Evolutionary conservation across 2,329 filamentous ascomycete genomes (phyloP).

Genomic region (Tolypocladium endophyticum): DNA sequence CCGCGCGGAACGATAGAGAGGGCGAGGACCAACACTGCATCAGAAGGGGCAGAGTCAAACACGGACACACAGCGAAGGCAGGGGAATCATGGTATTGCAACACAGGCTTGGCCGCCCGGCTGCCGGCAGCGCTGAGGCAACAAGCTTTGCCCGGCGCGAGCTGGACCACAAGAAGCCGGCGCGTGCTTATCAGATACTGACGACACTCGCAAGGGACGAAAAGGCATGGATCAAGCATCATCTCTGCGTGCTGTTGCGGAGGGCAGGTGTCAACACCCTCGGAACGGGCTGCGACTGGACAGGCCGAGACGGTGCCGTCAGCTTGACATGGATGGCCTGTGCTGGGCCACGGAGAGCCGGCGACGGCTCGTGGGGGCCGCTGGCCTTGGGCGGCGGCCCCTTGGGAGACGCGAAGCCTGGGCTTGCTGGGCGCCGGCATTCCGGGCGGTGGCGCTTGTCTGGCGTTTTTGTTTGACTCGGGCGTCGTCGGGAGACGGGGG

Average conservation of each 20-base stretch:
- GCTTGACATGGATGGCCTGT: not conserved
- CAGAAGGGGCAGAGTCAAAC: not conserved
- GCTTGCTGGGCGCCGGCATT: not conserved
- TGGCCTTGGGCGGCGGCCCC: not conserved
- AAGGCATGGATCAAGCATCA: not conserved
- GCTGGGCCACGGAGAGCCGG: not conserved
- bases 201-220: no score
- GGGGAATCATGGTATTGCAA: no score
- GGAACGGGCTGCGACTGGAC: not conserved
- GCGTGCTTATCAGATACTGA: no score
- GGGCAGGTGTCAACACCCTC: not conserved
- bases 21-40: no score
- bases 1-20: not conserved
- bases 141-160: not conserved
- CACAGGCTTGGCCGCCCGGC: not conserved
- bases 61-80: not conserved
- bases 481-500: not conserved
- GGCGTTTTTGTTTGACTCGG: not conserved
- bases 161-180: not conserved
- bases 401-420: no score
- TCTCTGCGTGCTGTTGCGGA: not conserved
- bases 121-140: not conserved
- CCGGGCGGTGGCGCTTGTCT: not conserved
- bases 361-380: not conserved
- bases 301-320: not conserved